A percentile compares a stretch with the other conserved stretches of the same genome.
Evolutionary conservation across 805 yeast genomes (phyloP).

Genomic region (Myxozyma neglecta): DNA sequence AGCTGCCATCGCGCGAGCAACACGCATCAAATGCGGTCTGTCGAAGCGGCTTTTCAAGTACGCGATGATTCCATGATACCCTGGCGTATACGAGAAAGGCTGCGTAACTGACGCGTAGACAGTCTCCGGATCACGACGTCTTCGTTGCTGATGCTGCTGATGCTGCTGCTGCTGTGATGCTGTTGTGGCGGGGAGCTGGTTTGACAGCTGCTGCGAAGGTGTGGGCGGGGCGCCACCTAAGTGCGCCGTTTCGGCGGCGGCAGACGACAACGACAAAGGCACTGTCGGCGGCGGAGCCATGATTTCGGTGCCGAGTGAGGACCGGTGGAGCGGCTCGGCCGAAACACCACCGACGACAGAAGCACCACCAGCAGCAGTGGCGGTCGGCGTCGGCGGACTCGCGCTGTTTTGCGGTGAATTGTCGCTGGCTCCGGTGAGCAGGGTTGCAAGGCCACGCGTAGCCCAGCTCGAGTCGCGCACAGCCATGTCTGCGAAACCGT

Average conservation of each 20-base stretch:
- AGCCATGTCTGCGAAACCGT: slow-evolving; percentile 25
- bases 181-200: background rate
- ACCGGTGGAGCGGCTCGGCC: background rate
- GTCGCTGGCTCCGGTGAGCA: slow-evolving; percentile 26
- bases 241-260: background rate
- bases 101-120: slow-evolving; percentile 67
- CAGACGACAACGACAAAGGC: background rate
- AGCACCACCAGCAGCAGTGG: background rate
- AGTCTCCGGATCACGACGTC: slow-evolving; percentile 28
- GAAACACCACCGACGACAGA: background rate
- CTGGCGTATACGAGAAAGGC: slow-evolving; percentile 89
- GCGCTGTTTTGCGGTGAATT: slow-evolving; percentile 24
- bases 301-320: slow-evolving; percentile 3
- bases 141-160: slow-evolving; percentile 7
- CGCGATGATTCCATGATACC: slow-evolving; percentile 76
- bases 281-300: slow-evolving; percentile 2
- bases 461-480: slow-evolving; percentile 32
- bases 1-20: slow-evolving; percentile 86
- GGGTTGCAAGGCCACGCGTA: slow-evolving; percentile 26
- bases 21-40: slow-evolving; percentile 65
- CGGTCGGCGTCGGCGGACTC: slow-evolving; percentile 29
- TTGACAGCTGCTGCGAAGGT: background rate
- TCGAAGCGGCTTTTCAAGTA: slow-evolving; percentile 73
- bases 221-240: background rate
- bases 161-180: background rate